These are phyloP conservation scores for Botrytis cinerea DNA, from an alignment of 2,329 filamentous ascomycete species.

Conservation along the genomic window DNA sequence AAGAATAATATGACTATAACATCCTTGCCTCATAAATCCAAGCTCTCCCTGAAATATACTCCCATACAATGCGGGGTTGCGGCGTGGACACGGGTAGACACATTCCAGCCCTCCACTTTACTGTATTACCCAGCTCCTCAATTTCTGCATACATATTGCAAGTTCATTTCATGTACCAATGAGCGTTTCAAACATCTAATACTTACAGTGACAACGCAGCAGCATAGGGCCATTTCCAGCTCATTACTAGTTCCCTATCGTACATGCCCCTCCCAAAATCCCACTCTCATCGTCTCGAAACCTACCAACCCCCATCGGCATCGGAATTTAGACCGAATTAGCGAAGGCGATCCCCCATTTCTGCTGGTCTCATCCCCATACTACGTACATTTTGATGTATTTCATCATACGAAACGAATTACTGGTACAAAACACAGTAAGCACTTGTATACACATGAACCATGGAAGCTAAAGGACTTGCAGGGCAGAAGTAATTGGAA, in stretches of 20 bases:
- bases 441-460: not conserved
- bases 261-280: not conserved
- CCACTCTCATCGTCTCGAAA: constrained; percentile 5
- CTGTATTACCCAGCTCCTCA: not conserved
- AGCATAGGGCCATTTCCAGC: not conserved
- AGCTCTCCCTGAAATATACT: not conserved
- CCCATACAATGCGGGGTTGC: constrained; percentile 2
- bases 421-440: constrained; percentile 11
- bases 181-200: not conserved
- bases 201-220: not conserved
- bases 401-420: not conserved
- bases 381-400: not conserved
- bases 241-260: not conserved
- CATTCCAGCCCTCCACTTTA: constrained; percentile 6
- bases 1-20: not conserved
- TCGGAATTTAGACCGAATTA: constrained; percentile 13
- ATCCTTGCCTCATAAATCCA: not conserved
- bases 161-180: not conserved
- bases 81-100: constrained; percentile 6
- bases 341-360: constrained; percentile 9
- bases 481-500: no score
- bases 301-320: not conserved
- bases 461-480: not conserved
- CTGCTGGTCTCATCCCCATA: not conserved
- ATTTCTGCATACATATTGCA: not conserved